Conservation (phyloP, 805 yeast genomes). For the Ogataea thermomethanolica region DNA sequence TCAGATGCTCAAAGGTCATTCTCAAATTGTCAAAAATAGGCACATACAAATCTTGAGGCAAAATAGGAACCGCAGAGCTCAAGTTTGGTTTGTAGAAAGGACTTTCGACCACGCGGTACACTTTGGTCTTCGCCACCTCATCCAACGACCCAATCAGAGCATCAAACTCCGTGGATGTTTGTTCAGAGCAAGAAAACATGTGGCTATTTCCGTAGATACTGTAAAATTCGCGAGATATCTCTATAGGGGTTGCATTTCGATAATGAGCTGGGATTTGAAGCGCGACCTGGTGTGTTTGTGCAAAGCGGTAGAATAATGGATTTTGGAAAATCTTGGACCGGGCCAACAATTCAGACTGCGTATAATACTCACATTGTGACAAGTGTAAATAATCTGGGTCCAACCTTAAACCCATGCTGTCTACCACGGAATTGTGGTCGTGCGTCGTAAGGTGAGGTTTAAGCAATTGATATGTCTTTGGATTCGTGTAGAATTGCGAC, state of each 20-base stretch:
- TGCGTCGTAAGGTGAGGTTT: conserved; percentile 4
- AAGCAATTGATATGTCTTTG: conserved; percentile 10
- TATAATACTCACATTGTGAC: conserved; percentile 15
- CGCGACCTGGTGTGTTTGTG: conserved; percentile 37
- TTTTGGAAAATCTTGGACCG: conserved; percentile 39
- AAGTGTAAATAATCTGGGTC: conserved; percentile 19
- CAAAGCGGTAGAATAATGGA: conserved; percentile 42
- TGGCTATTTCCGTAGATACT: conserved; percentile 24
- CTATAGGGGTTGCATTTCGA: conserved; percentile 25
- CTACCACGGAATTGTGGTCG: not conserved
- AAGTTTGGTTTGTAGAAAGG: not conserved
- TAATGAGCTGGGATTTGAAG: conserved; percentile 42
- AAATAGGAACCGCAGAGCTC: not conserved
- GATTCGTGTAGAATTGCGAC: conserved; percentile 4
- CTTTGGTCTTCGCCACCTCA: conserved; percentile 1
- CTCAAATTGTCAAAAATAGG: conserved; percentile 41
- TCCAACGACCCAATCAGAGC: conserved; percentile 18
- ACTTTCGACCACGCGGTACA: conserved; percentile 11
- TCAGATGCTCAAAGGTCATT: conserved; percentile 44
- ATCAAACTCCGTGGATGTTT: conserved; percentile 12
- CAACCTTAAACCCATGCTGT: conserved; percentile 5
- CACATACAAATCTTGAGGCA: conserved; percentile 37
- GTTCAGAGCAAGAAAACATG: conserved; percentile 4
- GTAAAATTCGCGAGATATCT: conserved; percentile 33
- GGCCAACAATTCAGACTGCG: conserved; percentile 13